Conservation (phyloP, 352 stramenopile species). For the Aphanomyces euteiches region DNA sequence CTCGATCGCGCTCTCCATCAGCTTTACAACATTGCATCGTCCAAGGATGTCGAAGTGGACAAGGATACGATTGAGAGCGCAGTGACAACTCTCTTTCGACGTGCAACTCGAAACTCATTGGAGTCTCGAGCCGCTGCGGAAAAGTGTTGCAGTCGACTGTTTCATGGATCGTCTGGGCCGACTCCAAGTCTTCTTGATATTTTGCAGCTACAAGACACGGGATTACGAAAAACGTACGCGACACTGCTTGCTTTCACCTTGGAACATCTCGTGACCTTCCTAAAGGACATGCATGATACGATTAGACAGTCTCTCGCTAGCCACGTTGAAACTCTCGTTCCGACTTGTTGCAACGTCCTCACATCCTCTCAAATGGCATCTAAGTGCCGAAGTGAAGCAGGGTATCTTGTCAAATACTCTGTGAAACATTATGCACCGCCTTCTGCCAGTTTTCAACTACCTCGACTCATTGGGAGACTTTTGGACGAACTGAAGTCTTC, state of each 20-base stretch:
- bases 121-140: constrained; percentile 15
- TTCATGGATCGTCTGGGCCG: not conserved
- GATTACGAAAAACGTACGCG: constrained; percentile 4
- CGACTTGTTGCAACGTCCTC: constrained; percentile 5
- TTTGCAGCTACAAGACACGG: not conserved
- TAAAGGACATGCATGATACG: constrained; percentile 24
- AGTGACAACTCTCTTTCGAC: constrained; percentile 22
- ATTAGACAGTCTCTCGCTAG: not conserved
- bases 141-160: constrained; percentile 19
- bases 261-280: constrained; percentile 19
- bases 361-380: not conserved
- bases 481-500: constrained; percentile 22
- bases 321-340: constrained; percentile 1
- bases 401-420: constrained; percentile 10
- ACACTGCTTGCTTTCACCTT: constrained; percentile 5
- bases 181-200: constrained; percentile 9
- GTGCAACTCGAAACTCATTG: not conserved
- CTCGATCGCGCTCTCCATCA: constrained; percentile 4
- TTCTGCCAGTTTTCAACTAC: not conserved
- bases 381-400: constrained; percentile 15
- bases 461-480: not conserved
- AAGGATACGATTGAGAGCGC: constrained; percentile 28
- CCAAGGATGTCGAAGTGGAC: constrained; percentile 23
- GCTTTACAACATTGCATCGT: constrained; percentile 17
- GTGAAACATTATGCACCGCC: constrained; percentile 8